Base-by-base conservation (phyloP, 345 rosid genomes). In the Noccaea caerulescens region DNA sequence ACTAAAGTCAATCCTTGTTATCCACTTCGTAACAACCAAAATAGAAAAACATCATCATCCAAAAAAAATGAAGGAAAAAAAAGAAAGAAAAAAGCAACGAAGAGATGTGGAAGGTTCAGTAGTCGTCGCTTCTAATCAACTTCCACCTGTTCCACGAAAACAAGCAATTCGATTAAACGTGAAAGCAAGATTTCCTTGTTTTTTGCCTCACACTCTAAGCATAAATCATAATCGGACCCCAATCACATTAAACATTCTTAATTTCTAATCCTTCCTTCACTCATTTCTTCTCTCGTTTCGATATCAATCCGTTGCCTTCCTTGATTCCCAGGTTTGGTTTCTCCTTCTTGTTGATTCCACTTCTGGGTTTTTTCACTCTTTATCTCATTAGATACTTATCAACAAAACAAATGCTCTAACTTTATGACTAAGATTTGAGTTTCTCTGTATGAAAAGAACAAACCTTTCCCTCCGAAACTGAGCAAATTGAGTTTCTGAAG, bases 61-160 rank as follows among this genome's bases (percentile, higher is more conserved):
- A 25, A 18, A 45, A 52, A 8, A 2, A 7, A 14, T 20, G 16
- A 12, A 51, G 2, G 0, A 55, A 23, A 54, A 12, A 4, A 10
- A 23, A 37, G 0, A 38, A 4, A 20, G 1, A n/a, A 42, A 33
- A 7, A 43, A 8, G 33, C 4, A 44, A 32, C 34, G 55, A 68
- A 45, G 11, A 68, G 69, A 25, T 51, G 39, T 6, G 10, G 11
- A 6, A 4, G 39, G 49, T 30, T 41, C 3, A 60, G 78, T 75
- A 68, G 79, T 69, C 60, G 43, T 76, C 66, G 79, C 79, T 69
- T 76, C 75, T 50, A 63, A 76, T 57, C 71, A 47, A 69, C 71
- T n/a, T 47, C 75, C 42, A 56, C 75, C 23, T 62, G 4, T 47
- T 69, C 79, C 79, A 69, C 66, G 75, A 42, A 69, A 69, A 76